Percentiles rank a stretch among this genome's conserved stretches.
Conservation (phyloP, 2,329 filamentous ascomycete species). For the Triangularia verruculosa region DNA sequence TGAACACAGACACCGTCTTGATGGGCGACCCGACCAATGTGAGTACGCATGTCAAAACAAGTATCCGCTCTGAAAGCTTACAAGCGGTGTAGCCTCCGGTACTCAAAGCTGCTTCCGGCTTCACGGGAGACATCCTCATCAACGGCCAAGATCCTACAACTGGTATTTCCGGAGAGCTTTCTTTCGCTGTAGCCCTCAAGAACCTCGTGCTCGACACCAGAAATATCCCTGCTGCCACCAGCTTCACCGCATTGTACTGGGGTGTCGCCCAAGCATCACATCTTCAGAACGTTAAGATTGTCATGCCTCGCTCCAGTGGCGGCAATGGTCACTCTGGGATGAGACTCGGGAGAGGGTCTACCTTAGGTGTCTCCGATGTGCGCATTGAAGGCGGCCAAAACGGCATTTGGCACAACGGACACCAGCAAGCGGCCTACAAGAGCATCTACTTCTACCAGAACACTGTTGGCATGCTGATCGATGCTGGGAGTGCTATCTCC, state of each 20-base stretch:
- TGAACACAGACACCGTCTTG: constrained; percentile 45
- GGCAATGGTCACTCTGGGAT: constrained; percentile 36
- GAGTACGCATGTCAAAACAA: constrained; percentile 12
- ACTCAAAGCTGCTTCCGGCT: constrained; percentile 40
- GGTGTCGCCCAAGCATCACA: constrained; percentile 33
- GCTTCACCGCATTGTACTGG: constrained; percentile 32
- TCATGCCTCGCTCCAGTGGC: constrained; percentile 36
- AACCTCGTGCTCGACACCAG: constrained; percentile 33
- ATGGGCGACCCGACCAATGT: constrained; percentile 46
- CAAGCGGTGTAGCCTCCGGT: constrained; percentile 35
- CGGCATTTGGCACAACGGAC: constrained; percentile 42
- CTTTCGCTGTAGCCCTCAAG: constrained; percentile 41
- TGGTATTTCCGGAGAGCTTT: constrained; percentile 36
- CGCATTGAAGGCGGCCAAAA: constrained; percentile 29
- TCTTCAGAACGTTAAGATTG: constrained; percentile 32
- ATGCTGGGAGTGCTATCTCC: constrained; percentile 39
- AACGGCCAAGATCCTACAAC: constrained; percentile 39
- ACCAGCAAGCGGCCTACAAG: constrained; percentile 45
- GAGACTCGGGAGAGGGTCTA: constrained; percentile 37
- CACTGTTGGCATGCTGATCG: constrained; percentile 39
- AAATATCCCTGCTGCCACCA: constrained; percentile 18
- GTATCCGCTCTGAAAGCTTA: not conserved
- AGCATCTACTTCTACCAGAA: constrained; percentile 44
- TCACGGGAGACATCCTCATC: constrained; percentile 35
- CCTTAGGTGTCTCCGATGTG: constrained; percentile 26